These are phyloP conservation scores for Penicillium atrosanguineum DNA, from an alignment of 495 filamentous ascomycete species.

Conservation along the genomic window DNA sequence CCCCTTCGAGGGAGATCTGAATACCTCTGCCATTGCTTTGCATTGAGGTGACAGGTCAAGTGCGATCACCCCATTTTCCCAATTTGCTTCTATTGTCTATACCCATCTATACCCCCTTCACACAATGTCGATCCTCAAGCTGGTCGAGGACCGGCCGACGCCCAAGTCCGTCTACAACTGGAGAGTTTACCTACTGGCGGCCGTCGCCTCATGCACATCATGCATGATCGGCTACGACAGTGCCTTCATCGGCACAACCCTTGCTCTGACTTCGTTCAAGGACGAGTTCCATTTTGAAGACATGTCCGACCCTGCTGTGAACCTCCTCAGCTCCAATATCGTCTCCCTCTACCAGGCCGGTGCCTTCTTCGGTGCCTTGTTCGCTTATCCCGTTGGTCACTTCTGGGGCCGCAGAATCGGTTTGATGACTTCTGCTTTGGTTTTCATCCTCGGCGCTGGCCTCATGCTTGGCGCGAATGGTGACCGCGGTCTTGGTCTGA, in stretches of 20 bases:
- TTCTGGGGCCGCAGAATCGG: constrained; percentile 57
- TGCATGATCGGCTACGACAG: constrained; percentile 76
- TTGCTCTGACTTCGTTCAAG: constrained; percentile 64
- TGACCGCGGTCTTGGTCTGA: constrained; percentile 56
- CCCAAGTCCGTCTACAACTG: constrained; percentile 74
- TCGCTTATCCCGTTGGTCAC: constrained; percentile 56
- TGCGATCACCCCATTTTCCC: not conserved
- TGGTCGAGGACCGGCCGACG: constrained; percentile 68
- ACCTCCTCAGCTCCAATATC: constrained; percentile 63
- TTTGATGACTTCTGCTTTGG: constrained; percentile 48
- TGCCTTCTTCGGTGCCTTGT: constrained; percentile 65
- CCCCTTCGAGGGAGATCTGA: constrained; percentile 4
- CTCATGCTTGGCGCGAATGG: constrained; percentile 60
- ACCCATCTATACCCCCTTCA: constrained; percentile 11
- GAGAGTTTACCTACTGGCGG: constrained; percentile 64
- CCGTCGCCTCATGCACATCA: constrained; percentile 67
- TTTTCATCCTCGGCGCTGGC: constrained; percentile 65
- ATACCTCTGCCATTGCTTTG: not conserved
- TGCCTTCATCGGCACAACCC: constrained; percentile 70
- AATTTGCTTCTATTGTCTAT: not conserved
- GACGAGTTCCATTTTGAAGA: constrained; percentile 55
- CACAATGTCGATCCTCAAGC: constrained; percentile 56
- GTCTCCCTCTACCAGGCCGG: constrained; percentile 68
- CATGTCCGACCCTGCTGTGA: constrained; percentile 38
- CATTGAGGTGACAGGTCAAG: constrained; percentile 1